Evolutionary conservation across 1,139 yeast species (phyloP), one percentile per base, ranked within the genome.

Genomic region (Meyerozyma smithsonii): DNA sequence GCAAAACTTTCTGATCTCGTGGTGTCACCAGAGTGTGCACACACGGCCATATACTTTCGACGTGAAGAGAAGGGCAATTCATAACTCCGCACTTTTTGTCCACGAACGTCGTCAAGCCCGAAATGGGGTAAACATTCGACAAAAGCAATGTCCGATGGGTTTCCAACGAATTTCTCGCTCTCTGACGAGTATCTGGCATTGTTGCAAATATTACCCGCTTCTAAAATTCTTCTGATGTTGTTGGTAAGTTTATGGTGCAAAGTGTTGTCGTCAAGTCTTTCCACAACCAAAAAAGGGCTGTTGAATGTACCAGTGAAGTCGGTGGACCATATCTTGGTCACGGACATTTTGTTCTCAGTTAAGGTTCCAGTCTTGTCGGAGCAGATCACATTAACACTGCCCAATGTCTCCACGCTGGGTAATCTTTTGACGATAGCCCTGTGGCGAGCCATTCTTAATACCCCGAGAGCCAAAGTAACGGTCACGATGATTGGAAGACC

Each of bases 401-500:
- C 97, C 51, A 90, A 73, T 3, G 97, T 92, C 64, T 92, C 98
- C 28, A 92, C 97, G 52, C 94, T 82, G 11, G 97, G 97, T 46
- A 92, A 71, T 51, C 97, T 77, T 54, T 90, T 84, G 40, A 92
- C 96, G 55, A 92, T 92, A 3, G 97, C 97, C 55, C 84, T 84
- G 50, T 89, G 82, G 40, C 79, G 80, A 4, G 97, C 97, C 97
- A 92, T 92, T 64, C 97, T 75, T 51, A 90, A 72, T 32, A 92
- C 97, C 36, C 97, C 97, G 33, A 92, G 72, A 0, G 98, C 97
- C 49, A 92, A 70, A 0, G 97, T 92, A 5, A 92, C 97, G 4
- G 97, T 90, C 35, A 92, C 97, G 58, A 92, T 90, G 54, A 92
- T 90, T 0, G 97, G 97, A 48, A 92, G 74, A 42, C 97, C 97